Evolutionary conservation across 192 early-diverging fungal genomes (phyloP).

Genomic region (Neocallimastix lanati): DNA sequence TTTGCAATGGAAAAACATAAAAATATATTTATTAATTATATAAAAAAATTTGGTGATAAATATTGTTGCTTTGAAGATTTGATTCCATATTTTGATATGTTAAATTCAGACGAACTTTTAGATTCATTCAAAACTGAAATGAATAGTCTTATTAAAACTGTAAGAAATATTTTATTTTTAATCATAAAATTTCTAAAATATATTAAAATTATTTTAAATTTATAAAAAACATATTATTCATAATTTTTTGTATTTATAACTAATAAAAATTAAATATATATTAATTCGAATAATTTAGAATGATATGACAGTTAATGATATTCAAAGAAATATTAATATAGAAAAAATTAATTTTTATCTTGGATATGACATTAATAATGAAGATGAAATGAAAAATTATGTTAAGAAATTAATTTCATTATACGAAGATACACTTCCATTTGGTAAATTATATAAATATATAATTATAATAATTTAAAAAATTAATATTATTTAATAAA

Average conservation of each 20-base stretch:
- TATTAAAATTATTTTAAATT: no score
- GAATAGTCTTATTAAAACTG: slow-evolving; percentile 3
- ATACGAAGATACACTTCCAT: slow-evolving; percentile 19
- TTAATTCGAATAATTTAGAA: slow-evolving; percentile 1
- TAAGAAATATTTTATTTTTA: no score
- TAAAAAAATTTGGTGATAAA: slow-evolving; percentile 40
- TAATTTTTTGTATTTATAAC: no score
- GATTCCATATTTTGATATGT: slow-evolving; percentile 21
- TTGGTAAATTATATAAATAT: slow-evolving; percentile 13
- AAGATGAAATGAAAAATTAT: slow-evolving; percentile 6
- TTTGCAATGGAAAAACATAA: neutral
- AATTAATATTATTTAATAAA: no score
- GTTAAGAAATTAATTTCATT: slow-evolving; percentile 13
- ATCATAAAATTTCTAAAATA: no score
- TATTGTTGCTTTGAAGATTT: slow-evolving; percentile 62
- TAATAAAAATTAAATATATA: no score
- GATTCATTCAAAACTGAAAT: neutral
- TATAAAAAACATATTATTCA: no score
- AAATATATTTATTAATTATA: slow-evolving; percentile 29
- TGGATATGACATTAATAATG: neutral
- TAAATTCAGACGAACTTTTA: slow-evolving; percentile 3
- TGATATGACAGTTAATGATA: neutral
- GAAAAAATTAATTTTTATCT: neutral
- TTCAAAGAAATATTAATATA: slow-evolving; percentile 7
- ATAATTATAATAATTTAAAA: no score